Evolutionary conservation across 2,329 filamentous ascomycete species (phyloP), one percentile per base, ranked within the genome.

Genomic region (Dryadomyces quercivorus): DNA sequence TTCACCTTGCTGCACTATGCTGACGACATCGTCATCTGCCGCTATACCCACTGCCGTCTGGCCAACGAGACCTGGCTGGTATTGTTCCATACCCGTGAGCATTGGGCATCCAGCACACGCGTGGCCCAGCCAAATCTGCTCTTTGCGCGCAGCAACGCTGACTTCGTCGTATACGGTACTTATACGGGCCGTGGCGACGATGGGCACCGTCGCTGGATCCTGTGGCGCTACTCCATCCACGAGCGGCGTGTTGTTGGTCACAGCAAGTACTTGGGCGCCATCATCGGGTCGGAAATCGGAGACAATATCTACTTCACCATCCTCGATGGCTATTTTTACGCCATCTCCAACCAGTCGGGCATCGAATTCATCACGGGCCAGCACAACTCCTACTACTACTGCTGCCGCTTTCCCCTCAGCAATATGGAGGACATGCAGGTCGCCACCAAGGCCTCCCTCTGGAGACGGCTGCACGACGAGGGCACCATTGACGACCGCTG

Each of bases 401-500:
- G 80, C 63, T 71, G 81, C 47, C 78, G 83, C 10, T 80, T 88
- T 56, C 77, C 77, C 1, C 69, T 88, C 12, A 61, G 71, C 36
- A 66, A 68, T 31, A 61, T 64, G 9, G 64, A 64, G 1, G 64
- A 62, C 8, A 59, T 73, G n/a, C 68, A 76, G 58, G 64, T 65
- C 40, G 69, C 70, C 57, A 68, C 70, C n/a, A 72, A 74, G 54
- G 62, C 65, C 46, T 68, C 70, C 20, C 74, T 84, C 47, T 88
- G 82, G 77, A 74, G 85, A 8, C 77, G 85, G 16, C 74, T 84
- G 51, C 82, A 88, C 60, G 70, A 70, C 31, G 85, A 90, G 64
- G 86, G 86, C 0, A 78, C 84, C 0, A 81, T 89, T 16, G 85
- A 90, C 59, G 82, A 89, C 60, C 77, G 84, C 2, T 91, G 86